Evolutionary conservation across 305 asterid genomes (phyloP).

Genomic region (Fraxinus dipetala): DNA sequence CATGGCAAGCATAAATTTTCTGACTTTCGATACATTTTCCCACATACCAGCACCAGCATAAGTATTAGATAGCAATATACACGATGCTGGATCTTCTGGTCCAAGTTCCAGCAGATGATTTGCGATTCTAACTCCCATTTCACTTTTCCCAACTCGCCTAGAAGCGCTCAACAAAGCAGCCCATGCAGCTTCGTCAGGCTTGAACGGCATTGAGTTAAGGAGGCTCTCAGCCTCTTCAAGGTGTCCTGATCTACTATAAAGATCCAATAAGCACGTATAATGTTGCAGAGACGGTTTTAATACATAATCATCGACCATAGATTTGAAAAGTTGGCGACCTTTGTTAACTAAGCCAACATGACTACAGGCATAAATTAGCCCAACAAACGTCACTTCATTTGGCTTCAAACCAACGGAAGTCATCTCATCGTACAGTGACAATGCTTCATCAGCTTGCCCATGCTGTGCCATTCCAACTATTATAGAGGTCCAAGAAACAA

Average conservation of each 20-base stretch:
- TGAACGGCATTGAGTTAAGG: conserved; percentile 58
- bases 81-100: conserved; percentile 56
- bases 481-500: conserved; percentile 84
- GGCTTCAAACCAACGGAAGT: conserved; percentile 50
- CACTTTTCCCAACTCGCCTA: conserved; percentile 38
- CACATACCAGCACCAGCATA: conserved; percentile 67
- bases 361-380: conserved; percentile 73
- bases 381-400: conserved; percentile 72
- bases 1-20: conserved; percentile 49
- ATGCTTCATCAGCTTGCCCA: conserved; percentile 58
- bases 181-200: conserved; percentile 79
- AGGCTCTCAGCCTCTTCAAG: conserved; percentile 61
- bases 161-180: conserved; percentile 69
- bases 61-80: conserved; percentile 54
- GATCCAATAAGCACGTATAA: conserved; percentile 77
- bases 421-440: conserved; percentile 61
- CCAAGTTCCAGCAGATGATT: conserved; percentile 46
- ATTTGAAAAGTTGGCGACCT: conserved; percentile 59
- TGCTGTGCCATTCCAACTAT: conserved; percentile 88
- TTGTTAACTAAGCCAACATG: conserved; percentile 66
- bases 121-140: conserved; percentile 62
- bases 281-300: conserved; percentile 68
- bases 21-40: conserved; percentile 57
- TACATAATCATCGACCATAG: conserved; percentile 59
- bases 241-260: conserved; percentile 64